Conservation (phyloP, 257 asterid species). For the Nicotiana attenuata region DNA sequence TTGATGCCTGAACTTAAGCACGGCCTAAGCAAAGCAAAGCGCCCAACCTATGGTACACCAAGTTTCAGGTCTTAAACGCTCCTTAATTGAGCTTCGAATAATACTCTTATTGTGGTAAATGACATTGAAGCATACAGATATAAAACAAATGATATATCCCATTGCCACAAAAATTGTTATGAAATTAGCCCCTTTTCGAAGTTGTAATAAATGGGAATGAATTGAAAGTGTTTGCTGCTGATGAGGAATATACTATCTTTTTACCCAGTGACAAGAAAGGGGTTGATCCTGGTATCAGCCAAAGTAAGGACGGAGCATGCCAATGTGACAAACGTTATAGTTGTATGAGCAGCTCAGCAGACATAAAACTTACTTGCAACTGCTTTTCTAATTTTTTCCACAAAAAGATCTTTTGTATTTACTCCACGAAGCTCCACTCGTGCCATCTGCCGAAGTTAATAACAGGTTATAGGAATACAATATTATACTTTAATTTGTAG, state of each 20-base stretch:
- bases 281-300: background rate
- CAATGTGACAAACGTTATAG: background rate
- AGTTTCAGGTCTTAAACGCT: background rate
- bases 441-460: constrained; percentile 51
- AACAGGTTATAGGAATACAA: background rate
- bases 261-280: background rate
- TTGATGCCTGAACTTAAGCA: constrained; percentile 5
- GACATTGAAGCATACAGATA: background rate
- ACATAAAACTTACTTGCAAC: constrained; percentile 46
- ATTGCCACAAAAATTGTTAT: background rate
- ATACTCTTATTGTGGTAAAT: background rate
- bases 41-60: background rate
- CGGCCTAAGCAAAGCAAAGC: background rate
- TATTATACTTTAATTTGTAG: background rate
- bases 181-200: background rate
- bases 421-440: constrained; percentile 62
- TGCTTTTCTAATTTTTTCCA: constrained; percentile 66
- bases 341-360: background rate
- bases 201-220: background rate
- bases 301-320: background rate
- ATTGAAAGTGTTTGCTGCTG: background rate
- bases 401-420: constrained; percentile 51
- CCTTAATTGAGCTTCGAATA: background rate
- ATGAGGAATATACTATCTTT: background rate
- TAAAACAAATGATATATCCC: background rate